Evolutionary conservation across 208 protist species (phyloP), one percentile per base, ranked within the genome.

Genomic region (Leishmania tropica): DNA sequence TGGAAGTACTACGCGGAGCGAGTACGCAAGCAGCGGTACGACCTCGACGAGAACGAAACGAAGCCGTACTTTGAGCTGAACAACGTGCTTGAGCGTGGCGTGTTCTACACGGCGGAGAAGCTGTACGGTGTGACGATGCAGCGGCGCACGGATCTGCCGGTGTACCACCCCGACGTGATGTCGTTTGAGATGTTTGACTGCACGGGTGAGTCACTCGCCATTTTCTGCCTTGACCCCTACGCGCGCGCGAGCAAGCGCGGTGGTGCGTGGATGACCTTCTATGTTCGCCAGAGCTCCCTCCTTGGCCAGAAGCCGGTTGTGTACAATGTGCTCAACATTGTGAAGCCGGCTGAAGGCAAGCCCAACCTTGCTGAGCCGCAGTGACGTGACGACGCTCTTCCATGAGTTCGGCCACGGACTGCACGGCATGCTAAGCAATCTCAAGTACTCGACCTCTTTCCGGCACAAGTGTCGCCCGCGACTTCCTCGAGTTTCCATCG

Each of bases 401-500:
- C 92, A 94, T 81, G 89, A 94, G 84, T 91, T 91, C 64, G 90
- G 93, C 76, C n/a, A n/a, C n/a, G n/a, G n/a, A n/a, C n/a, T n/a
- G n/a, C n/a, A n/a, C n/a, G n/a, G n/a, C n/a, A 95, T 97, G 88
- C 84, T 97, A 10, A 90, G 89, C 31, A 70, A 81, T 51, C 62
- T 88, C 51, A 74, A 76, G 58, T 90, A 92, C 76, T 45, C 75
- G 15, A 85, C n/a, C 74, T 28, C 91, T 93, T 21, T 85, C 90
- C 35, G 94, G 94, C 48, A 89, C 93, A n/a, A 81, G 64, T 28
- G 90, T 97, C 6, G 86, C 92, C 5, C 88, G 89, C 73, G 94
- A 97, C 80, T 94, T 94, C 64, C 87, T 97, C 21, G 92, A 97
- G 90, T 87, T 93, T 75, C 92, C 94, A 10, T 96, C 92, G 68